phyloP scores from a whole-genome alignment of 2,329 filamentous ascomycete genomes.

The Keithomyces neogunnii region DNA sequence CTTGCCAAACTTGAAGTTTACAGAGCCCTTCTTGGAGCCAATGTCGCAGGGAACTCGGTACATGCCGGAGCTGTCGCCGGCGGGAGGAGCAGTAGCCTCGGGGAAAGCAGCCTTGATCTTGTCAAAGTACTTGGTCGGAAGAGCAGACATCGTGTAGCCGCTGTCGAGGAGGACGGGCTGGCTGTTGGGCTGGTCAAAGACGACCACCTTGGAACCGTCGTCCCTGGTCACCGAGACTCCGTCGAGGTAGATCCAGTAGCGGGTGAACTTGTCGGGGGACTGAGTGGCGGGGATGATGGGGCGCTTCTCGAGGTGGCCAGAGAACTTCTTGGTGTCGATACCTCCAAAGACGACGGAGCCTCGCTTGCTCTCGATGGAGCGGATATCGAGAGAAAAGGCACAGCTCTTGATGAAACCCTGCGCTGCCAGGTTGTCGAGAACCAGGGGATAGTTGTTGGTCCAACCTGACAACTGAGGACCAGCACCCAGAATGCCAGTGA shows the following conservation, averaged over 20 bases:
- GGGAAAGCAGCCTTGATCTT: conserved; percentile 34
- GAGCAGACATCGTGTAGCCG: conserved; percentile 58
- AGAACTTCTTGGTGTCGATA: conserved; percentile 46
- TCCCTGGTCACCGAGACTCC: conserved; percentile 24
- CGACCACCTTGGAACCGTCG: conserved; percentile 29
- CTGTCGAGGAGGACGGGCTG: conserved; percentile 53
- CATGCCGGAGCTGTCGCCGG: conserved; percentile 24
- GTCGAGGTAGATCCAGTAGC: conserved; percentile 35
- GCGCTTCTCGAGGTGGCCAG: conserved; percentile 43
- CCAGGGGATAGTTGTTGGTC: conserved; percentile 22
- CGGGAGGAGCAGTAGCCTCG: conserved; percentile 4
- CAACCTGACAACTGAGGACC: conserved; percentile 25
- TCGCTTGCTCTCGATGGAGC: conserved; percentile 20
- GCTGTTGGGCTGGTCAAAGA: conserved; percentile 30
- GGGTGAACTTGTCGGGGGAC: conserved; percentile 24
- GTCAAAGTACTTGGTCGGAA: conserved; percentile 48
- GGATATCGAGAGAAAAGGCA: conserved; percentile 26
- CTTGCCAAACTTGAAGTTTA: conserved; percentile 41
- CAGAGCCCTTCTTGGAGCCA: conserved; percentile 24
- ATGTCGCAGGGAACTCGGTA: conserved; percentile 39
- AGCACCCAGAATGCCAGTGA: conserved; percentile 26
- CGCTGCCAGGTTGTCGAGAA: conserved; percentile 24
- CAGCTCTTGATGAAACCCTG: conserved; percentile 29
- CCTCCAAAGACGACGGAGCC: conserved; percentile 43
- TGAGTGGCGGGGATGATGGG: conserved; percentile 41